A percentile compares a stretch with the other conserved stretches of the same genome.
These are phyloP conservation scores for Naegleria lovaniensis DNA, from an alignment of 208 protist genomes.

Conservation along the genomic window DNA sequence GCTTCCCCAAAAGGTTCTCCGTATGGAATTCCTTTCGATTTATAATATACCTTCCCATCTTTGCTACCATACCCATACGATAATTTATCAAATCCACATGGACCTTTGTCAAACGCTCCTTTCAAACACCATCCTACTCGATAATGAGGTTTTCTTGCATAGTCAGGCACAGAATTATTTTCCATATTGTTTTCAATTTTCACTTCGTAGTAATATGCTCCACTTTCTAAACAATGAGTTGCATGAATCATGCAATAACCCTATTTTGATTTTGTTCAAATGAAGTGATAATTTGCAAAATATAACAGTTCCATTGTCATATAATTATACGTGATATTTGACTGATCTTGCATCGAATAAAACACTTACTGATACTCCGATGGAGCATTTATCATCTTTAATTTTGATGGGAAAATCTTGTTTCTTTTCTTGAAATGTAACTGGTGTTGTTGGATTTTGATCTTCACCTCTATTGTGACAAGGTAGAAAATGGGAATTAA, in stretches of 20 bases:
- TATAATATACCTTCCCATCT: conserved; percentile 26
- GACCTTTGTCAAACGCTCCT: neutral
- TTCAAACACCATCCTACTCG: neutral
- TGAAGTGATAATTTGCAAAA: too few relatives aligned
- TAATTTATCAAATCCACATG: conserved; percentile 32
- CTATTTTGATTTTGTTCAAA: neutral
- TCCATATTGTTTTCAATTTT: neutral
- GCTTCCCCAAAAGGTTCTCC: conserved; percentile 9
- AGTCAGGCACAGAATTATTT: neutral
- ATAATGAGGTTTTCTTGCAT: neutral
- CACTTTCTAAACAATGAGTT: neutral
- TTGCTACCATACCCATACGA: conserved; percentile 35
- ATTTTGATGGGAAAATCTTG: neutral
- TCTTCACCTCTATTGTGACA: neutral
- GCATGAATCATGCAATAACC: neutral
- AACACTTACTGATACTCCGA: neutral
- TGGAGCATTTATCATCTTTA: neutral
- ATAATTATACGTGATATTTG: too few relatives aligned
- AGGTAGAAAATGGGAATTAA: neutral
- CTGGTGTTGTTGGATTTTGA: neutral
- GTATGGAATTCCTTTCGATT: conserved; percentile 22
- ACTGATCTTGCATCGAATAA: too few relatives aligned
- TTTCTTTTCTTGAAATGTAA: neutral
- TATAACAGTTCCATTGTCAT: too few relatives aligned
- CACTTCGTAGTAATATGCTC: conserved; percentile 9